A percentile compares a stretch with the other conserved stretches of the same genome.
Conservation (phyloP, 78 protist genomes). For the Emiliania huxleyi region DNA sequence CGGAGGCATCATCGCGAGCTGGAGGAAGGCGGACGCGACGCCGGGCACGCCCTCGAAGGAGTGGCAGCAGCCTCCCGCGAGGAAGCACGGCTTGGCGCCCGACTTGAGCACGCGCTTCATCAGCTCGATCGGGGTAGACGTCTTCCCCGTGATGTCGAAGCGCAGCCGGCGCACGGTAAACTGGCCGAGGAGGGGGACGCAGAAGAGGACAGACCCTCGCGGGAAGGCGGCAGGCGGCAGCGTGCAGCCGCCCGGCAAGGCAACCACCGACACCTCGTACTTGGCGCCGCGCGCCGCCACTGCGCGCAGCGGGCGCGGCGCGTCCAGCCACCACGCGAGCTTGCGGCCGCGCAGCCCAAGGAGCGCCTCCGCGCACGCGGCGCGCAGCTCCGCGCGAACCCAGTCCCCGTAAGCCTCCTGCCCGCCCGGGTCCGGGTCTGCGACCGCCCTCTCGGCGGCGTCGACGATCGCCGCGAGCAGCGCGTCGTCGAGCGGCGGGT, state of each 20-base stretch:
- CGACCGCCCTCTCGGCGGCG: too few species aligned
- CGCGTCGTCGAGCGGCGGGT: too few species aligned
- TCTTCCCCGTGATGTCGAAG: neutral
- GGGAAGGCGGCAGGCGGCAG: neutral
- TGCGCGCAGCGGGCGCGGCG: neutral
- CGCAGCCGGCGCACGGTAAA: neutral
- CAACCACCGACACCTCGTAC: neutral
- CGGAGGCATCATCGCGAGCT: neutral
- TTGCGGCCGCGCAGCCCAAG: conserved; percentile 6
- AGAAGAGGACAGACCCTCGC: neutral
- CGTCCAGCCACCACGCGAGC: neutral
- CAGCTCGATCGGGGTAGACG: neutral
- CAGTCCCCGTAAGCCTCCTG: too few species aligned
- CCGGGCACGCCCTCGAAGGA: neutral
- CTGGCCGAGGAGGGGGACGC: neutral
- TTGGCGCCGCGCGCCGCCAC: neutral
- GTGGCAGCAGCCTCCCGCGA: neutral
- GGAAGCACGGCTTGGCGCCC: neutral
- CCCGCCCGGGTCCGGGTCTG: too few species aligned
- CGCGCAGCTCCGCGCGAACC: too few species aligned
- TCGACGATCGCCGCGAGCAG: too few species aligned
- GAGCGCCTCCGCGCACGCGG: too few species aligned
- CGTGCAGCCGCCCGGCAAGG: neutral
- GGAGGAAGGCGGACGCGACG: neutral
- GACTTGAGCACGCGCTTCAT: neutral